Base-by-base conservation (phyloP, 2,329 filamentous ascomycete species). In the Epichloe festucae region DNA sequence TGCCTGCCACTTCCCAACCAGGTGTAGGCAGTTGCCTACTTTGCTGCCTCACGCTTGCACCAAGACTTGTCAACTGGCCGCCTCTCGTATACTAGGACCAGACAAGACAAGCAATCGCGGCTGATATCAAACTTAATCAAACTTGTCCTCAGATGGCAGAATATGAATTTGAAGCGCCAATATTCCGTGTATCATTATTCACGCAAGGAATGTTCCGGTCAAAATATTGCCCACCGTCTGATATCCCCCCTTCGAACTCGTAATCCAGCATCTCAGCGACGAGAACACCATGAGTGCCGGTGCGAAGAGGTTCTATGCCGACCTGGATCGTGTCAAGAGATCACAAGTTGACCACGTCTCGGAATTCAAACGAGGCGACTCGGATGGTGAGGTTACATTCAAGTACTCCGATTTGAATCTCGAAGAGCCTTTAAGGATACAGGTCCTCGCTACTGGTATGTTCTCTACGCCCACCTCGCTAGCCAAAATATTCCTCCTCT, bases 351-450 rank as follows among this genome's bases (percentile, higher is more conserved):
- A 68, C 1, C 67, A 74, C 47, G 70, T 93, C 46, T 67, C 67
- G 46, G 62, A 72, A 36, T 68, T 95, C 23, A 67, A 69, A 36
- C 69, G 71, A 38, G 85, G 85, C 15, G 79, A 82, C 5, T 83
- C 85, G 35, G 85, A 91, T 64, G 87, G 85, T 48, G 80, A 86
- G 52, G 73, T 94, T 52, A 75, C 74, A 14, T 85, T 91, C 63
- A 71, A 66, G 4, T 86, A 71, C 54, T 55, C 51, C 10, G 63
- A 68, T 50, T 45, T 60, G 3, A 43, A 48, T 7, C 52, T 69
- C 3, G 40, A 54, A 1, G 19, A 48, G 3, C 55, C 63, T 15
- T 52, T 75, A 4, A 58, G 65, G 21, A 63, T 77, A 7, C 69
- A 63, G 17, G 62, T 69, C 5, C 58, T 72, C 5, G 64, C 60